Evolutionary conservation across 768 basidiomycete genomes (phyloP), one percentile per base, ranked within the genome.

Genomic region (Cyclocybe cylindracea): DNA sequence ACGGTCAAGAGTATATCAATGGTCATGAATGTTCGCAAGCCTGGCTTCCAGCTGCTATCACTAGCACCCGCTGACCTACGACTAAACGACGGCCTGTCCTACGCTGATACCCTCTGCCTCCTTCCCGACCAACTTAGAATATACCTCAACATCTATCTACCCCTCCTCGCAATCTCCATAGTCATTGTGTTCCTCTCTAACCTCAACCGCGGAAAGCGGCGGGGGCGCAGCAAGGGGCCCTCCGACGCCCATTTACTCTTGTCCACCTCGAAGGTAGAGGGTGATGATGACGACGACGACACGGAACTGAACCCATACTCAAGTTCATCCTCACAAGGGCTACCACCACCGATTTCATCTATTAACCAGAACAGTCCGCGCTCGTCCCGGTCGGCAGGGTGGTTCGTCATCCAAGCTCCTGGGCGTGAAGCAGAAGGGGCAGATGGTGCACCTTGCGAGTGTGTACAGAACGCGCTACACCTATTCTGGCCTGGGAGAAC

Each of bases 1-100:
- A 90, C 92, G 0, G 82, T 98, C 62, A 97, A 94, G 66, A 87
- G 92, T 2, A 77, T 97, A 61, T 93, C 92, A 10, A 91, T 94
- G 78, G 89, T 87, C 3, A 91, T 93, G 84, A 91, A 90, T 32
- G 80, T 98, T 46, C 78, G 78, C 39, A 76, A 76, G 29, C 94
- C 96, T 5, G 96, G 94, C 38, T 94, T 94, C 70, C 92, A 96
- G 59, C 79, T 98, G 14, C 78, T 98, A 39, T 90, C 94, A 1
- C 79, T 98, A 18, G 75, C 73, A 41, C 77, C 77, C 18, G 39
- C 53, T 7, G 51, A 57, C 10, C 58, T 62, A 10, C 58, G 60
- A 39, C 39, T 16, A 35, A 47, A 47, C 36, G 49, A 19, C 34
- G 46, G 44, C 31, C 56, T 72, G 32, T 74, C 69, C 3, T 72